Conservation (phyloP, 129 eudicot species). For the carrot (Daucus carota) region DH1_v3.0 NC_030386.2:23745501-23746000, state of each 20-base stretch:
- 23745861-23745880: neutral
- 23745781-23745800: constrained; percentile 68
- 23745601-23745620: constrained; percentile 92
- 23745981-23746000: neutral
- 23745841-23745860: constrained; percentile 75
- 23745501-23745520: neutral
- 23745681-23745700: neutral
- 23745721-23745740: neutral
- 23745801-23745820: constrained; percentile 82
- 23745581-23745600: constrained; percentile 84
- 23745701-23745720: neutral
- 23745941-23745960: too few relatives aligned
- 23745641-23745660: constrained; percentile 84
- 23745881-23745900: neutral
- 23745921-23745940: neutral
- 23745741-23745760: constrained; percentile 23
- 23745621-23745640: constrained; percentile 84
- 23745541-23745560: constrained; percentile 85
- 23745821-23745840: constrained; percentile 79
- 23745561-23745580: constrained; percentile 90
- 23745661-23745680: constrained; percentile 63
- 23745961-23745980: neutral
- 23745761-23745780: constrained; percentile 92
- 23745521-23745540: constrained; percentile 12
- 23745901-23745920: neutral